Conservation (phyloP, 2,329 filamentous ascomycete genomes). For the Metarhizium brunneum region DNA sequence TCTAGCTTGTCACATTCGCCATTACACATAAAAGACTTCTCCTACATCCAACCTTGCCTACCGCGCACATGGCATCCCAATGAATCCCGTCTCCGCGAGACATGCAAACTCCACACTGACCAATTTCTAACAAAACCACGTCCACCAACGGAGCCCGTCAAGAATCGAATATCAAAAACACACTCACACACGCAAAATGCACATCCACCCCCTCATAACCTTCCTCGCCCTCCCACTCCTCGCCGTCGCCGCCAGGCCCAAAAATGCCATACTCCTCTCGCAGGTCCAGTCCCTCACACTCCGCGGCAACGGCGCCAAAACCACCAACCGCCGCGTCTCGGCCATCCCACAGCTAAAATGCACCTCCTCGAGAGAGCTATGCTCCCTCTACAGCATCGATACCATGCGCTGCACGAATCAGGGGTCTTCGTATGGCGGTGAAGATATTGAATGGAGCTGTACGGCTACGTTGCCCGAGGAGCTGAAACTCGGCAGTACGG, state of each 20-base stretch:
- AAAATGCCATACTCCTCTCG: constrained; percentile 47
- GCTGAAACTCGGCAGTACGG: constrained; percentile 69
- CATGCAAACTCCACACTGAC: background rate
- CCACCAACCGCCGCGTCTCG: constrained; percentile 65
- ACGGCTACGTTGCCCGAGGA: constrained; percentile 51
- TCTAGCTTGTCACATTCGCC: background rate
- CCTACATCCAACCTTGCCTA: too few relatives aligned
- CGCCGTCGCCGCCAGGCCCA: constrained; percentile 23
- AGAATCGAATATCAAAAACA: background rate
- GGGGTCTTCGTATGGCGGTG: constrained; percentile 65
- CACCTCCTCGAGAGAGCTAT: constrained; percentile 54
- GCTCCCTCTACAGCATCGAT: constrained; percentile 64
- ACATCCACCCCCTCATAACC: constrained; percentile 12
- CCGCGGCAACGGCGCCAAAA: constrained; percentile 51
- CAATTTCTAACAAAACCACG: background rate
- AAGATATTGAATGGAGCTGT: constrained; percentile 91
- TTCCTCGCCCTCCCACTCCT: constrained; percentile 17
- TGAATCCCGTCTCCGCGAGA: background rate
- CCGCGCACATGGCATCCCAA: background rate
- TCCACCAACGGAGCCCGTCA: background rate
- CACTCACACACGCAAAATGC: constrained; percentile 14
- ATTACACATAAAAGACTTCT: background rate
- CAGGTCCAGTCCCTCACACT: constrained; percentile 71
- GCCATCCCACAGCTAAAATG: constrained; percentile 75
- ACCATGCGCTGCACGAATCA: constrained; percentile 85